Evolutionary conservation across 805 yeast species (phyloP).

Genomic region (Grigorovia humatica): DNA sequence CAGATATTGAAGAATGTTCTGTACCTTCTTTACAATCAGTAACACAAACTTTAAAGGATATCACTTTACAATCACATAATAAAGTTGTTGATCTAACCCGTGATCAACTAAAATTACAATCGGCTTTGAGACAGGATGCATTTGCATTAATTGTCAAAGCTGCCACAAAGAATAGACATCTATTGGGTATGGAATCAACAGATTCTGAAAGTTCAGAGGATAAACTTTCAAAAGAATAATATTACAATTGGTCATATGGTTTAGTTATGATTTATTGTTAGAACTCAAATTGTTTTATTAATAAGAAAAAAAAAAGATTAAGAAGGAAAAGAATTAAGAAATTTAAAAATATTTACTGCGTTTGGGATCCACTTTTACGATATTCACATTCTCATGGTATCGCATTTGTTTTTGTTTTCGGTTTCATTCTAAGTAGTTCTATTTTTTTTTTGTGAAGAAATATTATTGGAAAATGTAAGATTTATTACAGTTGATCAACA

Average conservation of each 20-base stretch:
- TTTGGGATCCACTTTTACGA: too few relatives aligned
- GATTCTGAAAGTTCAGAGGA: background rate
- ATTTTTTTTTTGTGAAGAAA: too few relatives aligned
- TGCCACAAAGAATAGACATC: slow-evolving; percentile 50
- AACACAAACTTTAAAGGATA: slow-evolving; percentile 11
- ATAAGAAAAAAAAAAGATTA: too few relatives aligned
- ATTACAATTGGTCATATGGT: background rate
- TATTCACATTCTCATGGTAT: too few relatives aligned
- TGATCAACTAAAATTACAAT: slow-evolving; percentile 22
- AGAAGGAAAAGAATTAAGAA: too few relatives aligned
- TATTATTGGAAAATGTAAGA: too few relatives aligned
- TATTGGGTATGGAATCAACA: slow-evolving; percentile 1
- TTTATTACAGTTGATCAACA: too few relatives aligned
- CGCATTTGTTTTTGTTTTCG: too few relatives aligned
- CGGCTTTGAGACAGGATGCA: slow-evolving; percentile 39
- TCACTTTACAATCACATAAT: slow-evolving; percentile 6
- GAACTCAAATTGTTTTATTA: too few relatives aligned
- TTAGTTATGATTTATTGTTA: too few relatives aligned
- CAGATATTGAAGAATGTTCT: slow-evolving; percentile 22
- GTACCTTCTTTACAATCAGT: slow-evolving; percentile 14
- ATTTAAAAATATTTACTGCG: too few relatives aligned
- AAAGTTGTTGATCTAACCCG: slow-evolving; percentile 5
- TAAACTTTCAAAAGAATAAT: background rate
- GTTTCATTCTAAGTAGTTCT: too few relatives aligned
- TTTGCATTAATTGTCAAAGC: slow-evolving; percentile 64